Evolutionary conservation across 2,329 filamentous ascomycete genomes (phyloP), one percentile per base, ranked within the genome.

Genomic region (Didymella pomorum): DNA sequence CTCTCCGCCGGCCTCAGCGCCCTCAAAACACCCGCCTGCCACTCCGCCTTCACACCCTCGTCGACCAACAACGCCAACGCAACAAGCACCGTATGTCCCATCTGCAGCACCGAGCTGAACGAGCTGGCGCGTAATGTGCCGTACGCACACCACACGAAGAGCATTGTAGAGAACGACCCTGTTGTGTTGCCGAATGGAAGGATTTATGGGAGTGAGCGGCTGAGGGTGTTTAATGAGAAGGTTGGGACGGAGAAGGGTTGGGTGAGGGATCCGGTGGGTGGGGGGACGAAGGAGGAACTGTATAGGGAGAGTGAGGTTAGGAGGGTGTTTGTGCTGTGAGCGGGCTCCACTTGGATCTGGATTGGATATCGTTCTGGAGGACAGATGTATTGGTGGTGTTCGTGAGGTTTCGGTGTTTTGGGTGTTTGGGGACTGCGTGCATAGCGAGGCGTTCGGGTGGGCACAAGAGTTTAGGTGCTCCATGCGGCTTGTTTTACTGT

Each of bases 51-150:
- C 66, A 80, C 85, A 4, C 83, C 85, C 1, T 31, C 29, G 29
- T 14, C 29, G 6, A 31, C 29, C 29, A 31, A 31, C 12, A 31
- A 16, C 29, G 3, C 29, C 29, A 78, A 80, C 66, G 72, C 77
- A n/a, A 82, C 81, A 26, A 84, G 89, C 1, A 89, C 87, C 47
- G 87, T 98, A 41, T 99, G 95, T 70, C 95, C 95, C 3, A 98
- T 99, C 72, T 99, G 95, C 81, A 95, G 90, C 46, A 95, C 90
- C 0, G 95, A 99, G 78, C 86, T 99, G 55, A 98, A 98, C 76
- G 91, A 93, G 70, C 85, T 99, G 31, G 94, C 95, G 2, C 84
- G 89, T 50, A 89, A 89, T 68, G 91, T 99, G 43, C 95, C 95
- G 0, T 98, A 98, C 70, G 95, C 95, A 2, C 91, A 97, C 71